Base-by-base conservation (phyloP, 2,329 filamentous ascomycete species). In the Aspergillus texensis region DNA sequence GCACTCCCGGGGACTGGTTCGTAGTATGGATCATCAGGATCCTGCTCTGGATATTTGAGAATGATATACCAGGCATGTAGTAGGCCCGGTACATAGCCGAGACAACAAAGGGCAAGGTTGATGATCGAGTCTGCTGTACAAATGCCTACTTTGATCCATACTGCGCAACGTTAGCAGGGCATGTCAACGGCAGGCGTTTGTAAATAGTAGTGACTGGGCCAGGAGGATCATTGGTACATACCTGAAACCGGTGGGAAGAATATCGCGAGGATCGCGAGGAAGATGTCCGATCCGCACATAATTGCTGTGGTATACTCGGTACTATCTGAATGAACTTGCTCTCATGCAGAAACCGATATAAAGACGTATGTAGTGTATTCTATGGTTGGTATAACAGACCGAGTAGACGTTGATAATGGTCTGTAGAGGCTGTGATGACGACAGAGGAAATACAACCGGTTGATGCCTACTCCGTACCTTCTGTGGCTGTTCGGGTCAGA, bases 31-130 rank as follows among this genome's bases (percentile, higher is more conserved):
- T 82, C 77, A 67, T 90, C 87, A 77, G 86, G 86, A 63, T 89
- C 84, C 70, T 81, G 79, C 65, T 97, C 94, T 63, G 95, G 95
- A 78, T 90, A 92, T 75, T 92, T 91, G 73, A 92, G 87, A 80
- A 99, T 97, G 79, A 98, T 96, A 85, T 98, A 99, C 94, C 95
- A 98, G 67, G 94, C 88, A 82, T 99, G 95, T 2, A 99, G 82
- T 57, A 98, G 90, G 65, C 94, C 94, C 24, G 94, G 94, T 64
- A 98, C 79, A 75, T 85, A 93, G 72, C 90, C 91, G 26, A 94
- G 87, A 60, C 88, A 77, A 79, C 91, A 95, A 72, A 98, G 92
- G 54, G 94, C 90, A 78, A 98, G 89, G 83, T 99, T 99, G 84
- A 99, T 96, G 72, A 98, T 74, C 10, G 91, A 94, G 81, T 98